Percentiles rank a stretch among this genome's conserved stretches.
Conservation (phyloP, 1,284 basidiomycete genomes). For the Lignosus rhinocerotis region DNA sequence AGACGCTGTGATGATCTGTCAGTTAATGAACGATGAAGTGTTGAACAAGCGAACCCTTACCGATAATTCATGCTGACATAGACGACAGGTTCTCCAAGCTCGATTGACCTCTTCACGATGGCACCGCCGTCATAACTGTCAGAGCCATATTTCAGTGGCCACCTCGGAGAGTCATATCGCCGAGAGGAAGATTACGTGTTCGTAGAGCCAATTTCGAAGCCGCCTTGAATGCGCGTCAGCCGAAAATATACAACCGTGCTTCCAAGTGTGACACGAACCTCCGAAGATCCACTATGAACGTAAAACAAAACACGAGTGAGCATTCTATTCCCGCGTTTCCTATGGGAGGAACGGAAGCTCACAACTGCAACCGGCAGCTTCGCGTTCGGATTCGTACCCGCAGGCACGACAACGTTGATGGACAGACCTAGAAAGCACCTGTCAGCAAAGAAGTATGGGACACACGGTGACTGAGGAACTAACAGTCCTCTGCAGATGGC, state of each 20-base stretch:
- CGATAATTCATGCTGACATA: slow-evolving; percentile 24
- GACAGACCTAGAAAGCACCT: slow-evolving; percentile 3
- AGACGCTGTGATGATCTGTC: slow-evolving; percentile 4
- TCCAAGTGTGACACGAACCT: slow-evolving; percentile 34
- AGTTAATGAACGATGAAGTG: background rate
- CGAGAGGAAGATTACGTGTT: slow-evolving; percentile 1
- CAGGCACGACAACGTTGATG: slow-evolving; percentile 19
- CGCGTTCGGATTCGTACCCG: slow-evolving; percentile 13
- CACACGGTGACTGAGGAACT: slow-evolving; percentile 15
- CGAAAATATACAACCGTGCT: slow-evolving; percentile 5
- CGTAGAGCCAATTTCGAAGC: slow-evolving; percentile 32
- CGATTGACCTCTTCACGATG: slow-evolving; percentile 37
- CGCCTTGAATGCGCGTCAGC: slow-evolving; percentile 21
- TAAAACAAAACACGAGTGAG: background rate
- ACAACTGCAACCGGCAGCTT: slow-evolving; percentile 18
- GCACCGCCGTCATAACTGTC: slow-evolving; percentile 30
- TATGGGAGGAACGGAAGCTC: background rate
- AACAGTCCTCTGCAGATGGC: slow-evolving; percentile 48
- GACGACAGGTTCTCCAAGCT: slow-evolving; percentile 33
- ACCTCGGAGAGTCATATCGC: background rate
- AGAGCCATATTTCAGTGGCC: background rate
- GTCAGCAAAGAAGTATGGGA: background rate
- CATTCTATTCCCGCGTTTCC: no score
- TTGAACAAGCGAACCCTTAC: background rate
- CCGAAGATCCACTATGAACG: slow-evolving; percentile 52